These are phyloP conservation scores for Zizania latifolia DNA, from an alignment of 176 grass and related monocot species.

Conservation along the genomic window DNA sequence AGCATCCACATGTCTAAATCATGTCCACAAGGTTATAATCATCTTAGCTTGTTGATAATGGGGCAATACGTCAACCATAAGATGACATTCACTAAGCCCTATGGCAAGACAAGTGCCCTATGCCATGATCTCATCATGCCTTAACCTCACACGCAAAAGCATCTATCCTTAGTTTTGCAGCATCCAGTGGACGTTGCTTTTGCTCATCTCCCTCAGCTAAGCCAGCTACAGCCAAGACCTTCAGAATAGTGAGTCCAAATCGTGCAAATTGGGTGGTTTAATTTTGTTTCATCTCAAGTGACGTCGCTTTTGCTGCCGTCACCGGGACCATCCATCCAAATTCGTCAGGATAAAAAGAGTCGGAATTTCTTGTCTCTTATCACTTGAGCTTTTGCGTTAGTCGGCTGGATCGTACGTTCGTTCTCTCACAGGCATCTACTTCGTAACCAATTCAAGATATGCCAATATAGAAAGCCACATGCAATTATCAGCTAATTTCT, in stretches of 20 bases:
- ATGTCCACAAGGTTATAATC: constrained; percentile 21
- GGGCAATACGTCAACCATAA: background rate
- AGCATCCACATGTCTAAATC: constrained; percentile 14
- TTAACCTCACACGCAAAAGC: constrained; percentile 24
- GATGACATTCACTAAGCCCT: constrained; percentile 32
- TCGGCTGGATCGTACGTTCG: constrained; percentile 3
- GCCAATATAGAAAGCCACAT: background rate
- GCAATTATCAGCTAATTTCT: background rate
- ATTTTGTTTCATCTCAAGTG: background rate
- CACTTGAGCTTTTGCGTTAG: constrained; percentile 22
- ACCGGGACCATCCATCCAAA: constrained; percentile 19
- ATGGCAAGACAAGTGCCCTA: constrained; percentile 25
- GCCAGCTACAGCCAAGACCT: background rate
- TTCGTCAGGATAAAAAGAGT: constrained; percentile 11
- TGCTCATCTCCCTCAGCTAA: background rate
- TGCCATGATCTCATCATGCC: constrained; percentile 19
- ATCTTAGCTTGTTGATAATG: background rate
- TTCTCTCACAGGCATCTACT: constrained; percentile 26
- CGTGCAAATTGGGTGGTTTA: background rate
- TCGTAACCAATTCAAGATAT: constrained; percentile 12
- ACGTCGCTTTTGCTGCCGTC: background rate
- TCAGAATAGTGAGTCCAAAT: constrained; percentile 2
- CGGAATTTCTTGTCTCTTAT: constrained; percentile 31
- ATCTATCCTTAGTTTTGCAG: constrained; percentile 21
- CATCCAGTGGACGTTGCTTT: constrained; percentile 22